Evolutionary conservation across 495 filamentous ascomycete species (phyloP).

Genomic region (Penicillium longicatenatum): DNA sequence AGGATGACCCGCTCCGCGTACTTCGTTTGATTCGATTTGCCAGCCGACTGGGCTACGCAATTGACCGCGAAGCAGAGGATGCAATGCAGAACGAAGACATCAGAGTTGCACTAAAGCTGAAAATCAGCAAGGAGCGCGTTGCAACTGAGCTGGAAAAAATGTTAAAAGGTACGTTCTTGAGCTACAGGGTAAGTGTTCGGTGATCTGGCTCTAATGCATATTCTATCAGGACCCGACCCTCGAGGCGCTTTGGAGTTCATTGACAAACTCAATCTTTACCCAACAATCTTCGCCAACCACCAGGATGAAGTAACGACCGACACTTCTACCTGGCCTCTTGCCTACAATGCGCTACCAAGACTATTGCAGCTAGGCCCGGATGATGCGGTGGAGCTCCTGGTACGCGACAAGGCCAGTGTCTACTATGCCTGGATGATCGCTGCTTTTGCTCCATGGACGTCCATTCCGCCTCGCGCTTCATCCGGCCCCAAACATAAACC

Average conservation of each 20-base stretch:
- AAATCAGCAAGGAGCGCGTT: conserved; percentile 90
- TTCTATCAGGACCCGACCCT: conserved; percentile 64
- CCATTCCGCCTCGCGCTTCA: conserved; percentile 46
- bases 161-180: conserved; percentile 63
- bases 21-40: conserved; percentile 88
- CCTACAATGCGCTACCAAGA: conserved; percentile 39
- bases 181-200: neutral
- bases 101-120: conserved; percentile 71
- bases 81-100: conserved; percentile 79
- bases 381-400: conserved; percentile 37
- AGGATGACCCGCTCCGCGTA: conserved; percentile 91
- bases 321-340: conserved; percentile 41
- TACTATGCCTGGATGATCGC: conserved; percentile 78
- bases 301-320: conserved; percentile 50
- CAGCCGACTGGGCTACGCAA: conserved; percentile 75
- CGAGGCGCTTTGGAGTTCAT: conserved; percentile 68
- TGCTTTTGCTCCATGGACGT: conserved; percentile 75
- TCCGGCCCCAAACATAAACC: conserved; percentile 46
- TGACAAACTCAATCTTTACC: conserved; percentile 72
- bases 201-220: neutral
- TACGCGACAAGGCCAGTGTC: conserved; percentile 57
- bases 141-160: conserved; percentile 87
- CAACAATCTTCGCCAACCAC: conserved; percentile 69
- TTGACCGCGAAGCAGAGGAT: conserved; percentile 64
- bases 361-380: conserved; percentile 25